Evolutionary conservation across 768 basidiomycete species (phyloP).

Genomic region (Podaxis sp.): DNA sequence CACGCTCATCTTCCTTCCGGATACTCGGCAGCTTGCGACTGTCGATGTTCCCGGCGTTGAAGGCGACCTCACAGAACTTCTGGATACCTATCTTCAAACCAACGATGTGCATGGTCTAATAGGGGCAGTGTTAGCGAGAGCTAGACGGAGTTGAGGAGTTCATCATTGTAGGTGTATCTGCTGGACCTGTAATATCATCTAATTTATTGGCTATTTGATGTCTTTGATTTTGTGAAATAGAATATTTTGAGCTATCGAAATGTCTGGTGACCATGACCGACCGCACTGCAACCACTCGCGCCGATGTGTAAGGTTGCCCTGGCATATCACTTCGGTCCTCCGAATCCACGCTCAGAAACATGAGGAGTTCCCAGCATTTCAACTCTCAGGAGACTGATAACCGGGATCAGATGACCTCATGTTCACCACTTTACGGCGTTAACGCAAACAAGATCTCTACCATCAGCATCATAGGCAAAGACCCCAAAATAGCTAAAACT

Average conservation of each 20-base stretch:
- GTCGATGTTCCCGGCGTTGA: conserved; percentile 55
- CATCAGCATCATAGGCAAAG: too few species aligned
- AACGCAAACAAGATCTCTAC: too few species aligned
- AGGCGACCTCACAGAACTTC: conserved; percentile 55
- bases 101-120: conserved; percentile 69
- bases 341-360: too few species aligned
- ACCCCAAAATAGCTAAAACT: too few species aligned
- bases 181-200: neutral
- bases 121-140: conserved; percentile 55
- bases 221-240: neutral
- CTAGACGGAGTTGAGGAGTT: conserved; percentile 18
- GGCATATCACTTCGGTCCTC: too few species aligned
- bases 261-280: neutral
- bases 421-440: too few species aligned
- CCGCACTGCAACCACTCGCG: neutral
- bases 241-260: neutral
- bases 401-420: too few species aligned
- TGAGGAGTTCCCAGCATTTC: too few species aligned
- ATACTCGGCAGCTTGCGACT: conserved; percentile 63
- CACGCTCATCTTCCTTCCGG: conserved; percentile 66
- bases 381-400: too few species aligned
- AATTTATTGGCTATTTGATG: neutral
- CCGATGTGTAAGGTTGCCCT: too few species aligned
- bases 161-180: neutral
- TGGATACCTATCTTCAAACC: conserved; percentile 60